These are phyloP conservation scores for Bassia scoparia DNA, from an alignment of 148 eudicot genomes.

Conservation along the genomic window DNA sequence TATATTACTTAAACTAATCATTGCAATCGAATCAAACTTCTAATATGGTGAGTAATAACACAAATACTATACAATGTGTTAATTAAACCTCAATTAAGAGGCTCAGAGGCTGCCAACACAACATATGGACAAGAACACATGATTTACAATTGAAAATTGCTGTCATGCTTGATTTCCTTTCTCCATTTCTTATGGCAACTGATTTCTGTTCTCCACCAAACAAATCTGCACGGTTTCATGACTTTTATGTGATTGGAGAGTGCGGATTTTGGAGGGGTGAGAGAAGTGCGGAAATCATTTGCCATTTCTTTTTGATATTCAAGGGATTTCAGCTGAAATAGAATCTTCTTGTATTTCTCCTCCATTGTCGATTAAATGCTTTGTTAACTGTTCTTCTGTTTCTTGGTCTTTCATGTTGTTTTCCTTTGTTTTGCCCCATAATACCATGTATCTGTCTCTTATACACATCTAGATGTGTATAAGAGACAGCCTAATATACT, in stretches of 20 bases:
- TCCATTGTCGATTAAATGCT: slow-evolving; percentile 47
- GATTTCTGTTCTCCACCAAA: too few relatives aligned
- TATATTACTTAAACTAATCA: not conserved
- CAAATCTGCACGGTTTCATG: too few relatives aligned
- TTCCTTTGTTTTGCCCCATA: slow-evolving; percentile 77
- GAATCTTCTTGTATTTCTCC: slow-evolving; percentile 22
- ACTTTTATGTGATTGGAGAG: too few relatives aligned
- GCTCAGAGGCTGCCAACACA: slow-evolving; percentile 10
- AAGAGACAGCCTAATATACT: slow-evolving; percentile 74
- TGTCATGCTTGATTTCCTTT: slow-evolving; percentile 7
- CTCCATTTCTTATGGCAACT: too few relatives aligned
- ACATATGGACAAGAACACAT: slow-evolving; percentile 18
- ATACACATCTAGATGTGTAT: too few relatives aligned
- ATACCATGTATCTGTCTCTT: slow-evolving; percentile 59
- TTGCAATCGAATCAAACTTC: not conserved
- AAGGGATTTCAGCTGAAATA: slow-evolving; percentile 41
- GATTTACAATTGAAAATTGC: slow-evolving; percentile 25
- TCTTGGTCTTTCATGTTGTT: slow-evolving; percentile 31
- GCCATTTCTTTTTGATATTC: slow-evolving; percentile 12
- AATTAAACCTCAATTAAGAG: slow-evolving; percentile 7
- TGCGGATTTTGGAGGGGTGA: too few relatives aligned
- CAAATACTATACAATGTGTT: slow-evolving; percentile 10
- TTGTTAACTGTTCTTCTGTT: slow-evolving; percentile 41
- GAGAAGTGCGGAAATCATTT: too few relatives aligned
- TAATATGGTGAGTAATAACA: not conserved